Evolutionary conservation across 2,329 filamentous ascomycete species (phyloP).

Genomic region (Aspergillus japonicus): DNA sequence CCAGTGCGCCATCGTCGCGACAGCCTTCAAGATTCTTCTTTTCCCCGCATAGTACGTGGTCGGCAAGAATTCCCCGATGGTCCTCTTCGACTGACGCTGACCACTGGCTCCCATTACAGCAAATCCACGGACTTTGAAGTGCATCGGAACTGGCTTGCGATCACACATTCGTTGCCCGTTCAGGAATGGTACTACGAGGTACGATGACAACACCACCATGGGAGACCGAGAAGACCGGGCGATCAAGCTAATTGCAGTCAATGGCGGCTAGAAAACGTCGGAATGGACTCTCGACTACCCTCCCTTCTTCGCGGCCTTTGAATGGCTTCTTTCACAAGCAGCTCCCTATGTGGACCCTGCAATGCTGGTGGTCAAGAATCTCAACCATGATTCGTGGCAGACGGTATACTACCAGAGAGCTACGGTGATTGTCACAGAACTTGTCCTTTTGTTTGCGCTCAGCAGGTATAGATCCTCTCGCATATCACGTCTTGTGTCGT

Average conservation of each 20-base stretch:
- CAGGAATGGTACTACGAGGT: slow-evolving; percentile 93
- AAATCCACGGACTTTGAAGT: slow-evolving; percentile 99
- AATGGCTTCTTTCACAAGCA: slow-evolving; percentile 83
- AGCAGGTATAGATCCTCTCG: slow-evolving; percentile 57
- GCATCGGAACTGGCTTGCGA: slow-evolving; percentile 96
- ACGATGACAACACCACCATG: slow-evolving; percentile 16
- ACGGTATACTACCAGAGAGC: slow-evolving; percentile 89
- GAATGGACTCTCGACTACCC: slow-evolving; percentile 99
- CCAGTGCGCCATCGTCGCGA: slow-evolving; percentile 82
- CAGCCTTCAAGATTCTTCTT: slow-evolving; percentile 85
- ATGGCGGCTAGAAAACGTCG: slow-evolving; percentile 67
- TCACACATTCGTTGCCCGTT: slow-evolving; percentile 83
- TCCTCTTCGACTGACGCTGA: slow-evolving; percentile 6
- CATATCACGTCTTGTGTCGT: not conserved
- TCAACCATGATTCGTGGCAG: slow-evolving; percentile 87
- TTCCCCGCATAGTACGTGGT: slow-evolving; percentile 86
- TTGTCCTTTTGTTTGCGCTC: slow-evolving; percentile 79
- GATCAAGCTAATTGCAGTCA: slow-evolving; percentile 7
- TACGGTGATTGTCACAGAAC: slow-evolving; percentile 83
- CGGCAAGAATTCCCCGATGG: slow-evolving; percentile 2
- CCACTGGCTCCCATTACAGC: slow-evolving; percentile 50
- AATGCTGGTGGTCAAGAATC: slow-evolving; percentile 78
- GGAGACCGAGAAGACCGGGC: not conserved
- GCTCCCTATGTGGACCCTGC: slow-evolving; percentile 73
- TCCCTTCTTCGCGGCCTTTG: slow-evolving; percentile 96